These are phyloP conservation scores for Begonia masoniana DNA, from an alignment of 306 rosid genomes.

Conservation along the genomic window DNA sequence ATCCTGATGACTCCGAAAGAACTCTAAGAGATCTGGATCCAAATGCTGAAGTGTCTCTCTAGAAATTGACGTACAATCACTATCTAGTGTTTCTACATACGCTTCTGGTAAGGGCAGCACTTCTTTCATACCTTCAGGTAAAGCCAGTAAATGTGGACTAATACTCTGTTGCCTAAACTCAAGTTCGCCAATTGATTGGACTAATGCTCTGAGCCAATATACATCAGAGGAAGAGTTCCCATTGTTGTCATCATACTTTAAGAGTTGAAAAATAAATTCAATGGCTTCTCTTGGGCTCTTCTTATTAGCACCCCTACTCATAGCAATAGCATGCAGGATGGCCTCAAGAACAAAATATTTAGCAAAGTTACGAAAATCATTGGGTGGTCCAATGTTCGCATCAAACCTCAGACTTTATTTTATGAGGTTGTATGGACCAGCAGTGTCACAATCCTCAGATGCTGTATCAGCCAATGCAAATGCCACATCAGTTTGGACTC, in stretches of 20 bases:
- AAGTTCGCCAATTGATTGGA: no score
- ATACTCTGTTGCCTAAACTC: no score
- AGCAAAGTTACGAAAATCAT: conserved; percentile 86
- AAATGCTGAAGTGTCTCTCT: no score
- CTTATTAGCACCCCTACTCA: conserved; percentile 67
- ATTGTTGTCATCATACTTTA: conserved; percentile 92
- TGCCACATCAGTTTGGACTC: conserved; percentile 89
- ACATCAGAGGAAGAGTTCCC: no score
- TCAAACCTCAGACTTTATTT: conserved; percentile 81
- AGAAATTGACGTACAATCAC: no score
- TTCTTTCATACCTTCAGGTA: no score
- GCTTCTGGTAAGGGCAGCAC: no score
- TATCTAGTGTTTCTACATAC: no score
- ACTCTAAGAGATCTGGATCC: no score
- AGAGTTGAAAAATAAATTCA: conserved; percentile 80
- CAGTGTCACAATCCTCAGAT: conserved; percentile 92
- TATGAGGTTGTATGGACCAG: conserved; percentile 76
- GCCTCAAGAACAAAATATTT: conserved; percentile 99
- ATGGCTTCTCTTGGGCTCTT: conserved; percentile 97
- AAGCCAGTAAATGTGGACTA: no score
- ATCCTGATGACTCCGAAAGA: no score
- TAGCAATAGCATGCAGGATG: conserved; percentile 88
- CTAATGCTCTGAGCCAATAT: conserved; percentile 91
- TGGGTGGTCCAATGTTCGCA: conserved; percentile 89
- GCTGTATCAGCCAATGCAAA: conserved; percentile 86